Percentiles rank a stretch among this genome's conserved stretches.
Conservation (phyloP, 1,284 basidiomycete species). For the Exobasidium rhododendri region DNA sequence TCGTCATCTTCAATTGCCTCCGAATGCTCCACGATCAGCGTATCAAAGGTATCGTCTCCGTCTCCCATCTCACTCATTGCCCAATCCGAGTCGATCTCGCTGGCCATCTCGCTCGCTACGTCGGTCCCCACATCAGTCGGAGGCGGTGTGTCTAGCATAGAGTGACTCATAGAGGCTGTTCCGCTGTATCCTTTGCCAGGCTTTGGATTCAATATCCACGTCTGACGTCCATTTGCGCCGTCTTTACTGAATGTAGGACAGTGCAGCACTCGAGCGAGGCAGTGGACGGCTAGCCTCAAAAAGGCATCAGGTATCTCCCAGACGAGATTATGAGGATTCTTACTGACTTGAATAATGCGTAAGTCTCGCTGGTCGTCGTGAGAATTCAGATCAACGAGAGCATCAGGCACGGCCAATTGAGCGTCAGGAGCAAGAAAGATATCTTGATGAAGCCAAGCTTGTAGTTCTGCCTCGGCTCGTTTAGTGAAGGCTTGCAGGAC, state of each 20-base stretch:
- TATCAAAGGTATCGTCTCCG: background rate
- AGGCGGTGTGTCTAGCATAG: conserved; percentile 29
- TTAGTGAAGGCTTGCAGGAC: conserved; percentile 34
- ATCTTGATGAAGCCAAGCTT: conserved; percentile 24
- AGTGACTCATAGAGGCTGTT: background rate
- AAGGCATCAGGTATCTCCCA: conserved; percentile 41
- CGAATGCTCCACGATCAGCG: background rate
- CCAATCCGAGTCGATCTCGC: conserved; percentile 6
- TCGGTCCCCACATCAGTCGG: conserved; percentile 28
- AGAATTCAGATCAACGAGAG: background rate
- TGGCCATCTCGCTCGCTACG: conserved; percentile 12
- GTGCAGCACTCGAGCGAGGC: conserved; percentile 32
- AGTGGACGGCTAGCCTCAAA: conserved; percentile 41
- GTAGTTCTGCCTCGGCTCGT: conserved; percentile 29
- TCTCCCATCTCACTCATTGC: conserved; percentile 5
- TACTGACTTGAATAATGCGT: conserved; percentile 33
- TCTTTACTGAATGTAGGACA: conserved; percentile 44
- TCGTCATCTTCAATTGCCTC: background rate
- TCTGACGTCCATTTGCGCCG: conserved; percentile 18
- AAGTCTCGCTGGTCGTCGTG: background rate
- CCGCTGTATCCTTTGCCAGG: conserved; percentile 14
- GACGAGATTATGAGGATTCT: conserved; percentile 37
- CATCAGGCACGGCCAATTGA: background rate
- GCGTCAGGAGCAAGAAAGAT: conserved; percentile 19
- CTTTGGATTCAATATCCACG: conserved; percentile 46